Conservation (phyloP, 140 eudicot genomes). For the Bidens hawaiensis region DNA sequence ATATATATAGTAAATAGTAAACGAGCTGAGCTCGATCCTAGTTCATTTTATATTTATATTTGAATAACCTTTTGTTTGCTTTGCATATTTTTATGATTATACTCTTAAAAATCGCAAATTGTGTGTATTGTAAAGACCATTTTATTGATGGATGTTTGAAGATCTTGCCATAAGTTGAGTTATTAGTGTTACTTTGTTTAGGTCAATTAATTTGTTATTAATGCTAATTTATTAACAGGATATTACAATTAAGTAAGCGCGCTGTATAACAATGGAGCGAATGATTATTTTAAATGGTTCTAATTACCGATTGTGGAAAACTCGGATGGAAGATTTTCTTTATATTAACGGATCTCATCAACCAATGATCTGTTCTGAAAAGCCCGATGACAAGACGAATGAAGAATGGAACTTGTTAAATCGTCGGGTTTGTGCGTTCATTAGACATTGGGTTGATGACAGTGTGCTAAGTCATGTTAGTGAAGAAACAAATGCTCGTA, state of each 20-base stretch:
- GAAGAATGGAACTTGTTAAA: conserved; percentile 2
- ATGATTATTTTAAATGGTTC: conserved; percentile 22
- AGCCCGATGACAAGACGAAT: not conserved
- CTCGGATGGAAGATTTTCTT: conserved; percentile 17
- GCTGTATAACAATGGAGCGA: conserved; percentile 13
- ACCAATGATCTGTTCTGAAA: not conserved
- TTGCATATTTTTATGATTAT: not conserved
- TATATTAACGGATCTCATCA: conserved; percentile 9
- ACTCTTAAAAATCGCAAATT: not conserved
- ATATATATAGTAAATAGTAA: too few species aligned
- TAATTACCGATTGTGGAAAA: conserved; percentile 27
- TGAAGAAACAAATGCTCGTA: not conserved
- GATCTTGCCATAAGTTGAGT: too few species aligned
- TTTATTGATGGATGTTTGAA: too few species aligned
- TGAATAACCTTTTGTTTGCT: not conserved
- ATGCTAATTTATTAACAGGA: not conserved
- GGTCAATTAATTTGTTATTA: not conserved
- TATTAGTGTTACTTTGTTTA: too few species aligned
- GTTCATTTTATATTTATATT: too few species aligned
- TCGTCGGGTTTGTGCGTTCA: conserved; percentile 2
- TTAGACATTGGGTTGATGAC: conserved; percentile 4
- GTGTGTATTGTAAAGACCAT: too few species aligned
- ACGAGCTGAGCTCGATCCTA: too few species aligned
- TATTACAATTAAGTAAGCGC: not conserved
- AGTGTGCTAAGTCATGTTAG: not conserved